Conservation (phyloP, 805 yeast genomes). For the Myxozyma neglecta region DNA sequence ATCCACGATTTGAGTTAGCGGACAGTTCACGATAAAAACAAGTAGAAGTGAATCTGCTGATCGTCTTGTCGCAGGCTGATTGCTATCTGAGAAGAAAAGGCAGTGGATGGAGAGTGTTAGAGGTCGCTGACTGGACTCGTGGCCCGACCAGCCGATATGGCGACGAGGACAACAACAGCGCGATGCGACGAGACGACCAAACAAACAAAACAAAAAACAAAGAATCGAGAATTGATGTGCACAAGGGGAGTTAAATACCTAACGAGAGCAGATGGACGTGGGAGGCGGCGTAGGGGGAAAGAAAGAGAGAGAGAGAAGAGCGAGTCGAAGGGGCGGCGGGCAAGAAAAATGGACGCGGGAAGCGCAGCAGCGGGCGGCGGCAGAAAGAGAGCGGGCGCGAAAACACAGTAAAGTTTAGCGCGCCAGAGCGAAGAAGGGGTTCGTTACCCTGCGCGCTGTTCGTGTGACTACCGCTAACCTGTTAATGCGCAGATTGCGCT, state of each 20-base stretch:
- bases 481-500: not conserved
- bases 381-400: too few species aligned
- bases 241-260: too few species aligned
- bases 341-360: not conserved
- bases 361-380: not conserved
- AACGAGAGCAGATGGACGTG: too few species aligned
- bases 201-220: too few species aligned
- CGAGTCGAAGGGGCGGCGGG: conserved; percentile 3
- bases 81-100: not conserved
- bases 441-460: too few species aligned
- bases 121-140: too few species aligned
- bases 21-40: not conserved
- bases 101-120: not conserved
- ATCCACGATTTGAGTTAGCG: not conserved
- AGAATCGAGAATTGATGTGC: too few species aligned
- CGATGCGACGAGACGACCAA: too few species aligned
- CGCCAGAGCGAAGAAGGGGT: too few species aligned
- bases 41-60: not conserved
- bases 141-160: too few species aligned
- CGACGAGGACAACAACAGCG: too few species aligned
- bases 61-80: not conserved
- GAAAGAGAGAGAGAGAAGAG: not conserved
- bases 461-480: not conserved
- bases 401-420: too few species aligned
- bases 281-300: conserved; percentile 5